A percentile compares a stretch with the other conserved stretches of the same genome.
Evolutionary conservation across 208 protist species (phyloP).

Genomic region (Jaenimonas drosophilae): DNA sequence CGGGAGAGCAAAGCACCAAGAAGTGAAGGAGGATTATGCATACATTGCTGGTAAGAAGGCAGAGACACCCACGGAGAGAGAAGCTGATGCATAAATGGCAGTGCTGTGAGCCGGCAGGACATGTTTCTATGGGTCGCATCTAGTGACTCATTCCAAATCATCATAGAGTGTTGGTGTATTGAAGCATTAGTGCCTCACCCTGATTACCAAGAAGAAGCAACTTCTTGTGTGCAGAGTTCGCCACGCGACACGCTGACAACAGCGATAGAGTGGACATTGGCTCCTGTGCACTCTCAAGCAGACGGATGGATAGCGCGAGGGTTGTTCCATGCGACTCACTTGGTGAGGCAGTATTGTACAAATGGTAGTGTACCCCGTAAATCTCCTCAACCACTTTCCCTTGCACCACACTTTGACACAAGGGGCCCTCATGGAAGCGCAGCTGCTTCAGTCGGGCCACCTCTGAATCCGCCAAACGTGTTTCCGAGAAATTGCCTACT

Average conservation of each 20-base stretch:
- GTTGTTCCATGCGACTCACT: slow-evolving; percentile 46
- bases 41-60: too few species aligned
- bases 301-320: slow-evolving; percentile 53
- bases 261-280: slow-evolving; percentile 19
- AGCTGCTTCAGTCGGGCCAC: slow-evolving; percentile 13
- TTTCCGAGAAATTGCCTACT: too few species aligned
- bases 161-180: slow-evolving; percentile 30
- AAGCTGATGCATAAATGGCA: too few species aligned
- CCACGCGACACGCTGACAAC: slow-evolving; percentile 54
- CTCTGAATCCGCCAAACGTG: neutral
- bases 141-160: neutral
- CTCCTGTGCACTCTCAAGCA: too few species aligned
- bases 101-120: too few species aligned
- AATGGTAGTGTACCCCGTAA: slow-evolving; percentile 69
- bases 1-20: neutral
- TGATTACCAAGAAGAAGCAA: slow-evolving; percentile 23
- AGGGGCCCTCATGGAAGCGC: slow-evolving; percentile 3
- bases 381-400: slow-evolving; percentile 19
- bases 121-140: neutral
- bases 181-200: slow-evolving; percentile 9
- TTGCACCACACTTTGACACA: slow-evolving; percentile 27
- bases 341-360: slow-evolving; percentile 33
- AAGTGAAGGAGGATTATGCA: neutral
- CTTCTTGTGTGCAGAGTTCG: slow-evolving; percentile 67
- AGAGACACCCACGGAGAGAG: too few species aligned